Base-by-base conservation (phyloP, 306 rosid genomes). In the Adenanthera pavonina region DNA sequence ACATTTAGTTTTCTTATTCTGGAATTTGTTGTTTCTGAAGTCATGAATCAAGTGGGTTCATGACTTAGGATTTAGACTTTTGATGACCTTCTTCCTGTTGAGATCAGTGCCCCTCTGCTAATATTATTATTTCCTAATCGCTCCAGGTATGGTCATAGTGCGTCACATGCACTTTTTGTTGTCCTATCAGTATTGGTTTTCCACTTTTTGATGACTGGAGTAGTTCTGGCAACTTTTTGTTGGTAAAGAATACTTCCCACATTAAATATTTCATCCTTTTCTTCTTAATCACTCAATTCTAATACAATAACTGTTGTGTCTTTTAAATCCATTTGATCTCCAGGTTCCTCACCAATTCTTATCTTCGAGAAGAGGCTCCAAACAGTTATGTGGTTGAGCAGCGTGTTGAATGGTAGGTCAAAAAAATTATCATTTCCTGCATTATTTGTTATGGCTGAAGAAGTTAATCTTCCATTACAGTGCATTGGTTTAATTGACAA, bases 381-480 rank as follows among this genome's bases (percentile, higher is more conserved):
- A 92, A 91, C 80, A 96, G 98, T 84, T 94, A 96, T 87, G 99
- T 93, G 76, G 99, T 96, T 84, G 99, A 96, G 93, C 99, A 96
- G 83, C 98, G 92, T 78, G 99, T 96, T 85, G 99, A 96, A 91
- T 96, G 99, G 99, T 85, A 85, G 81, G 92, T 84, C 56, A 20
- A 48, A 60, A 30, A 64, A 48, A 65, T 68, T 60, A 56, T 84
- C 67, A 33, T 70, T 80, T 76, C 49, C 54, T 47, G 61, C 43
- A 69, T 71, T 59, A 53, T 76, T 25, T 68, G 40, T 59, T 51
- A 44, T 79, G 76, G 43, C 69, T 62, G 67, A 66, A 41, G 78
- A 60, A 76, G 47, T 47, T n/a, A 60, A 67, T 74, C 67, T 72
- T 84, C 61, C 76, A 41, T 81, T 52, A 54, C 41, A 17, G 75